Conservation (phyloP, 768 basidiomycete species). For the Boletus coccyginus region DNA sequence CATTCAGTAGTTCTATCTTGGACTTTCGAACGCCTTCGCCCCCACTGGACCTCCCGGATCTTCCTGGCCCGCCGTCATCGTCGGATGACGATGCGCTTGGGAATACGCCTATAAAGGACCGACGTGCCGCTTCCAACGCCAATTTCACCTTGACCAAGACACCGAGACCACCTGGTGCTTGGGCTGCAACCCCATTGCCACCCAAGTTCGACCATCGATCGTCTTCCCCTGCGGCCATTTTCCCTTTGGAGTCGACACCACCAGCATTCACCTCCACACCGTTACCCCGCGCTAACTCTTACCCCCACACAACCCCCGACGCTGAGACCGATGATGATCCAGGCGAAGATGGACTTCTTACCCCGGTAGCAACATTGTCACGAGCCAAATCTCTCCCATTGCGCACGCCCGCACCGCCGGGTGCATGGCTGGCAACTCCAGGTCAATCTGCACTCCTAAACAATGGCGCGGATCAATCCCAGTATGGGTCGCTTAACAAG, state of each 20-base stretch:
- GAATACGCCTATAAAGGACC: constrained; percentile 21
- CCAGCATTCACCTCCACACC: constrained; percentile 27
- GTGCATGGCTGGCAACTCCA: constrained; percentile 65
- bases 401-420: constrained; percentile 67
- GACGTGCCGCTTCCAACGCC: constrained; percentile 9
- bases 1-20: constrained; percentile 40
- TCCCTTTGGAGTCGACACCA: constrained; percentile 27
- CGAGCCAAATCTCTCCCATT: constrained; percentile 44
- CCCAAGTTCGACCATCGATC: constrained; percentile 13
- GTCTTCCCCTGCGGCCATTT: constrained; percentile 15
- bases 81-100: constrained; percentile 44
- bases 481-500: constrained; percentile 33
- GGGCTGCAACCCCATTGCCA: constrained; percentile 40
- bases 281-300: constrained; percentile 15
- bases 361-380: constrained; percentile 49
- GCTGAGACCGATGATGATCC: constrained; percentile 15
- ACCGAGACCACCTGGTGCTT: constrained; percentile 46
- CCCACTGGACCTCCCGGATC: constrained; percentile 57
- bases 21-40: constrained; percentile 66
- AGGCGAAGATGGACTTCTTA: constrained; percentile 31
- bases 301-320: constrained; percentile 17
- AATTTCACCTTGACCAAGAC: constrained; percentile 41
- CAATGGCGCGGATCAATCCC: constrained; percentile 25
- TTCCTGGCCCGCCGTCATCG: constrained; percentile 64
- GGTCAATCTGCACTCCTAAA: constrained; percentile 26